These are phyloP conservation scores for Candida sanyaensis DNA, from an alignment of 1,139 yeast genomes.

Conservation along the genomic window DNA sequence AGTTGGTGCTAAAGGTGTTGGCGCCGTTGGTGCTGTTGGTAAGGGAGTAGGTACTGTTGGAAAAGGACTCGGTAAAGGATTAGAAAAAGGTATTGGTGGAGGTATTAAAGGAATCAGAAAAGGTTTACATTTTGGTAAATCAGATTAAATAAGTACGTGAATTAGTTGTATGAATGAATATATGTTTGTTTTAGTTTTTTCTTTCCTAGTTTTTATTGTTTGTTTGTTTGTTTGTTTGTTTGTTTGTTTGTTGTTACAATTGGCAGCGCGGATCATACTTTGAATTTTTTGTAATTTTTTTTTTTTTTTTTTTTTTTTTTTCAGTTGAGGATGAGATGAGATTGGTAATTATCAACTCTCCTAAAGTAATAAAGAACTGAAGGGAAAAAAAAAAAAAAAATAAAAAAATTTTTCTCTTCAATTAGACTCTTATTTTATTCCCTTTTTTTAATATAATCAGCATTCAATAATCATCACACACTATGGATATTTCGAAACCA, in stretches of 20 bases:
- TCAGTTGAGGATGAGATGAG: background rate
- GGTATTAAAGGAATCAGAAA: conserved; percentile 40
- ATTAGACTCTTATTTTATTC: background rate
- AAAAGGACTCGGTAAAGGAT: conserved; percentile 50
- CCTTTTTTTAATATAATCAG: background rate
- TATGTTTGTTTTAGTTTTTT: background rate
- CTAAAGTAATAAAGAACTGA: background rate
- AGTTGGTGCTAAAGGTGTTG: conserved; percentile 44
- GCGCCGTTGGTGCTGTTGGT: conserved; percentile 46
- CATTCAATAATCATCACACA: background rate
- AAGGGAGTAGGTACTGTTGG: conserved; percentile 45
- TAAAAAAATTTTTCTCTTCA: background rate
- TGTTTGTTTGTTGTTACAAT: background rate
- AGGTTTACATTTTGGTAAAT: conserved; percentile 33
- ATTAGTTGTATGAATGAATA: background rate
- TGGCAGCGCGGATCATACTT: background rate
- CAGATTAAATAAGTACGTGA: background rate
- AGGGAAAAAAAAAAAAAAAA: conserved; percentile 1
- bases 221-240: background rate
- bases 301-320: background rate
- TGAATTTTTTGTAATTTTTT: background rate
- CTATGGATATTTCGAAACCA: conserved; percentile 94
- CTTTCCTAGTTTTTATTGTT: background rate
- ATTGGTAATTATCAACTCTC: background rate
- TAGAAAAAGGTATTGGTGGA: conserved; percentile 31